Evolutionary conservation across 2,329 filamentous ascomycete genomes (phyloP).

Genomic region (Fusarium camptoceras): DNA sequence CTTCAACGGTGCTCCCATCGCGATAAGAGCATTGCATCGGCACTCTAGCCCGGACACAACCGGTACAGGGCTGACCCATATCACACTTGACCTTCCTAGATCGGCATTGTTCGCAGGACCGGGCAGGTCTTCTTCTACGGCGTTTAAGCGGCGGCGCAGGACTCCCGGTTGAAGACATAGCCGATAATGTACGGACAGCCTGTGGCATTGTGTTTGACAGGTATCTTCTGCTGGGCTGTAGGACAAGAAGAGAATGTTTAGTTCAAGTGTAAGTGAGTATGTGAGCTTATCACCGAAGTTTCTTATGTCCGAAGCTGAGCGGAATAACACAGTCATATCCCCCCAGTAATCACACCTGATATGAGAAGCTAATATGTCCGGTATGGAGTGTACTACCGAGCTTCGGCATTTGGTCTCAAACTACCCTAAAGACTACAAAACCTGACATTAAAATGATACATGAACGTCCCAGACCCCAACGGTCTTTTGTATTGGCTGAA

Average conservation of each 20-base stretch:
- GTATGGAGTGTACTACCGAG: not conserved
- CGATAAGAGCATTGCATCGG: conserved; percentile 45
- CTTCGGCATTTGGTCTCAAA: not conserved
- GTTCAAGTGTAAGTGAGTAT: conserved; percentile 21
- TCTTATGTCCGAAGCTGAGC: not conserved
- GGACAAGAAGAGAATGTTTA: not conserved
- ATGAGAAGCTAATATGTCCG: too few relatives aligned
- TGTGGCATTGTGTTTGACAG: not conserved
- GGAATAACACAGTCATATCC: not conserved
- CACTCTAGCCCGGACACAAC: conserved; percentile 41
- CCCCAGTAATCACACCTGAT: rapidly evolving
- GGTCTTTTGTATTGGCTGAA: not conserved
- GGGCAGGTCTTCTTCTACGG: conserved; percentile 42
- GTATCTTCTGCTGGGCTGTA: not conserved
- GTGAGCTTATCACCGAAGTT: conserved; percentile 37
- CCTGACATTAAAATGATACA: not conserved
- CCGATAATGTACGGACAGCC: conserved; percentile 5
- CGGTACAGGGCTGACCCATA: conserved; percentile 40
- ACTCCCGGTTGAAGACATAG: conserved; percentile 7
- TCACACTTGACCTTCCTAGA: conserved; percentile 44
- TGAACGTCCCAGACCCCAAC: rapidly evolving
- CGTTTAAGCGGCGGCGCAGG: conserved; percentile 34
- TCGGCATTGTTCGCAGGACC: conserved; percentile 45
- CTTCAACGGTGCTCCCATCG: conserved; percentile 24
- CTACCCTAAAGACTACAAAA: not conserved